A percentile compares a stretch with the other conserved stretches of the same genome.
Evolutionary conservation across 495 filamentous ascomycete species (phyloP).

Genomic region (Talaromyces proteolyticus): DNA sequence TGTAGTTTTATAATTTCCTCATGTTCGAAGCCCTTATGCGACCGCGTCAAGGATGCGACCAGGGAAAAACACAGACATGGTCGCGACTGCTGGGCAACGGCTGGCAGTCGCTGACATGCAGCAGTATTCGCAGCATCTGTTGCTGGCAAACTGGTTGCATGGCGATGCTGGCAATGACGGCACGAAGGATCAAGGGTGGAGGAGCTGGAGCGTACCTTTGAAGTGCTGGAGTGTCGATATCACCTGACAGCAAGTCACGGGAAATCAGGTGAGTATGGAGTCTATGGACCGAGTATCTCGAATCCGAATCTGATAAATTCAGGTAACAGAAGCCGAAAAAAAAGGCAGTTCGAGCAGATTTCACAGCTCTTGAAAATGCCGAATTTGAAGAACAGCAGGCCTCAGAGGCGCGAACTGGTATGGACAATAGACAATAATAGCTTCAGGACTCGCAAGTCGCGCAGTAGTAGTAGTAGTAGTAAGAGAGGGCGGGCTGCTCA

Average conservation of each 20-base stretch:
- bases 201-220: constrained; percentile 31
- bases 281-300: constrained; percentile 5
- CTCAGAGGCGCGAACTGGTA: no score
- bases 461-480: background rate
- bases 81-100: background rate
- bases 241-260: constrained; percentile 49
- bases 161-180: constrained; percentile 1
- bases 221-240: constrained; percentile 34
- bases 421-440: no score
- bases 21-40: background rate
- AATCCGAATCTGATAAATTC: constrained; percentile 23
- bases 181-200: constrained; percentile 7
- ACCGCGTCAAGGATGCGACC: constrained; percentile 4
- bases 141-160: background rate
- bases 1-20: no score
- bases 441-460: background rate
- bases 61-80: constrained; percentile 1
- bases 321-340: constrained; percentile 16
- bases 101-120: no score
- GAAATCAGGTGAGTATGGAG: constrained; percentile 36
- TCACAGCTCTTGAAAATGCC: background rate
- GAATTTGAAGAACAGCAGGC: background rate
- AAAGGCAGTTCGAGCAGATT: constrained; percentile 14
- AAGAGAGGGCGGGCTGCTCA: constrained; percentile 35
- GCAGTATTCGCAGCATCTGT: no score